These are phyloP conservation scores for Botrytis squamosa DNA, from an alignment of 2,329 filamentous ascomycete species.

Conservation along the genomic window DNA sequence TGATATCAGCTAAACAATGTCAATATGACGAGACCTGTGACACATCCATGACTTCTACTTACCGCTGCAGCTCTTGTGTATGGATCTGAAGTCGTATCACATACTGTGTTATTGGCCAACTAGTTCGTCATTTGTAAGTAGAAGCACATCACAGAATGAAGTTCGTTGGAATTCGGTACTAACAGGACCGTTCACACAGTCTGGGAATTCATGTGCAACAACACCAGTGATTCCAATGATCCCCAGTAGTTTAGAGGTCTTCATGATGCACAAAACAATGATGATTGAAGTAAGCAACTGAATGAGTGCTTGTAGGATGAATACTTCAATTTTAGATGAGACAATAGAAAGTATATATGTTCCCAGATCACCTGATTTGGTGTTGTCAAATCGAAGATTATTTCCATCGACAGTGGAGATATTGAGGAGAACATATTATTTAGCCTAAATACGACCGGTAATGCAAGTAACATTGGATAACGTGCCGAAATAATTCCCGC, in stretches of 20 bases:
- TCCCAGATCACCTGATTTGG: neutral
- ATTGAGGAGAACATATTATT: neutral
- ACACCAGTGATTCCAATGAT: neutral
- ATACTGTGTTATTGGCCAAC: constrained; percentile 39
- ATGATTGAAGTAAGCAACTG: neutral
- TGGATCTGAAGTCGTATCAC: constrained; percentile 24
- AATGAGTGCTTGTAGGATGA: neutral
- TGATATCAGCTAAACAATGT: constrained; percentile 17
- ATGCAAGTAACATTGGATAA: neutral
- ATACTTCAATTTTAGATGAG: neutral
- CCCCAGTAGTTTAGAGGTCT: neutral
- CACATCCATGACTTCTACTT: constrained; percentile 2
- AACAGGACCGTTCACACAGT: constrained; percentile 50
- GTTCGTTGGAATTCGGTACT: neutral
- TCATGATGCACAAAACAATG: neutral
- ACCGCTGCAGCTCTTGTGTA: constrained; percentile 28
- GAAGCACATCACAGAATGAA: neutral
- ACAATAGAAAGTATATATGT: neutral
- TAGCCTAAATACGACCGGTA: neutral
- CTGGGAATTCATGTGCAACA: constrained; percentile 44
- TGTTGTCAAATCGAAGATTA: neutral
- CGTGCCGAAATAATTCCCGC: neutral
- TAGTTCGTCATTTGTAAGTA: constrained; percentile 37
- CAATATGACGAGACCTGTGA: neutral
- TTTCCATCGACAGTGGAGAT: neutral